These are phyloP conservation scores for Cornus kousa DNA, from an alignment of 148 eudicot genomes.

Conservation along the genomic window DNA sequence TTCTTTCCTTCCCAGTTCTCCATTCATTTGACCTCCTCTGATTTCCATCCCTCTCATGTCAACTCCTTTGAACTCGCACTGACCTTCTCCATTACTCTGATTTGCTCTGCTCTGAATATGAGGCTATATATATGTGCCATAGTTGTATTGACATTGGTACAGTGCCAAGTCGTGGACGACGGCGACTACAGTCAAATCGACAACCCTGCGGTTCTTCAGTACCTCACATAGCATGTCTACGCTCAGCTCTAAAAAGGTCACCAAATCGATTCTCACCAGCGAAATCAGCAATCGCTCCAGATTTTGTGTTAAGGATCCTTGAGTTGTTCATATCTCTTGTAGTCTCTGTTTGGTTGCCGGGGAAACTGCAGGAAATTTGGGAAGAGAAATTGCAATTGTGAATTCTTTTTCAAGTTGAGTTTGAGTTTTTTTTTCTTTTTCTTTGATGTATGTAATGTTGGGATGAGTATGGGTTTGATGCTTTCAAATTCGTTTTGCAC, in stretches of 20 bases:
- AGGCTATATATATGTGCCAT: background rate
- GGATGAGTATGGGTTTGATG: background rate
- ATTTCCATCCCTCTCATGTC: background rate
- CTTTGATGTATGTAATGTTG: too few relatives aligned
- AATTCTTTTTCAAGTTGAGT: background rate
- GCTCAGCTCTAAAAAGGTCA: constrained; percentile 29
- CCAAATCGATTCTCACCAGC: constrained; percentile 21
- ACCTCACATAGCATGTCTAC: constrained; percentile 25
- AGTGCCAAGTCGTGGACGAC: constrained; percentile 24
- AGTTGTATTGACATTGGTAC: constrained; percentile 13
- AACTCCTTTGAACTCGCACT: background rate
- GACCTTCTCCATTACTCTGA: background rate
- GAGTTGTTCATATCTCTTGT: background rate
- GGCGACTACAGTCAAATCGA: constrained; percentile 10
- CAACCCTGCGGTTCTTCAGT: constrained; percentile 18
- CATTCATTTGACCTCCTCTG: background rate
- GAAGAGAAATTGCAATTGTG: background rate
- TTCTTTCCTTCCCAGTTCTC: background rate
- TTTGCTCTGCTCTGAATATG: background rate
- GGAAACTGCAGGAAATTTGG: background rate
- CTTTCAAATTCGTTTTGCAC: background rate
- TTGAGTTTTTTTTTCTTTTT: too few relatives aligned
- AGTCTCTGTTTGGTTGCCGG: background rate
- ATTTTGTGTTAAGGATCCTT: constrained; percentile 48
- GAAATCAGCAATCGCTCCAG: constrained; percentile 21